These are phyloP conservation scores for Brassica rapa DNA, from an alignment of 345 rosid genomes.

Conservation along the genomic window DNA sequence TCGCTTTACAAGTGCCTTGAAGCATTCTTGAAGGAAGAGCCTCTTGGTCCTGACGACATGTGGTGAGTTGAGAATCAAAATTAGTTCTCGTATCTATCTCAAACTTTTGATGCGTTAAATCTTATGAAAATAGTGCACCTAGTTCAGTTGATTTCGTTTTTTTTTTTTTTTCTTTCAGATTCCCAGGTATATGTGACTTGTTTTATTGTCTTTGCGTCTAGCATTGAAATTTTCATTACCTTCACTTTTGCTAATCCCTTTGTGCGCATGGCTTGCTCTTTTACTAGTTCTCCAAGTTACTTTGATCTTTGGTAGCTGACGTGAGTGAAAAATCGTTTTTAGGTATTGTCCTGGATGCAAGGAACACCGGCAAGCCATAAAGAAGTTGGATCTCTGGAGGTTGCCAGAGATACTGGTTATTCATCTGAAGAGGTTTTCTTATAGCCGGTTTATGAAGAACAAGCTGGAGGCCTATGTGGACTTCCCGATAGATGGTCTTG, in stretches of 20 bases:
- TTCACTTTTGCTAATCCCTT: neutral
- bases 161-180: neutral
- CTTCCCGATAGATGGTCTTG: conserved; percentile 88
- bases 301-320: conserved; percentile 20
- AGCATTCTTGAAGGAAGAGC: conserved; percentile 96
- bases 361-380: conserved; percentile 83
- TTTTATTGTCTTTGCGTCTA: neutral
- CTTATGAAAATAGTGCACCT: neutral
- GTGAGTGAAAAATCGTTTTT: conserved; percentile 24
- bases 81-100: conserved; percentile 7
- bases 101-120: conserved; percentile 5
- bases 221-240: neutral
- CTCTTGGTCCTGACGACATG: conserved; percentile 99
- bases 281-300: neutral
- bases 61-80: conserved; percentile 63
- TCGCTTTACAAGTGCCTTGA: conserved; percentile 90
- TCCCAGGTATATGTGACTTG: neutral
- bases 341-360: conserved; percentile 98
- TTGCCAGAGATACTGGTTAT: conserved; percentile 89
- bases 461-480: conserved; percentile 93
- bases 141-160: neutral
- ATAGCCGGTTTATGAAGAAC: conserved; percentile 80
- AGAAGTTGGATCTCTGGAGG: conserved; percentile 97
- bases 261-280: neutral
- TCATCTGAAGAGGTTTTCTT: conserved; percentile 94